Conservation (phyloP, 306 rosid genomes). For the Carpinus viminea region DNA sequence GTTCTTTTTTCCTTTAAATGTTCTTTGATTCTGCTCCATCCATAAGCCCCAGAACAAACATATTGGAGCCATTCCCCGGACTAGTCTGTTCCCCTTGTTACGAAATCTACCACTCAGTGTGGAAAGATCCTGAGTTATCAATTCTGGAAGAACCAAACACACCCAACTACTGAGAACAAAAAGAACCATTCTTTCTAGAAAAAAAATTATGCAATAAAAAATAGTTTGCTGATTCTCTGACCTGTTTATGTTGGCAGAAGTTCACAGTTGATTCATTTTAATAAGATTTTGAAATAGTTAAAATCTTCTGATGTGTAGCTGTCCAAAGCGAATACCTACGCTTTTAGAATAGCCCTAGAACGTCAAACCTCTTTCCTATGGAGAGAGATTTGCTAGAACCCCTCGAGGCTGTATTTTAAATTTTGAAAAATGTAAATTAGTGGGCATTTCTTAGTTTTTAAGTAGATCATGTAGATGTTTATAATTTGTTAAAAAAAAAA, state of each 20-base stretch:
- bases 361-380: neutral
- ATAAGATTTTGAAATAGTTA: neutral
- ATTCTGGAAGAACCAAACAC: neutral
- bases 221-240: neutral
- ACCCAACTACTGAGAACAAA: neutral
- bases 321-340: neutral
- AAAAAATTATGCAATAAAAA: neutral
- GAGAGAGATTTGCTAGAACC: neutral
- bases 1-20: too few relatives aligned
- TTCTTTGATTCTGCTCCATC: too few relatives aligned
- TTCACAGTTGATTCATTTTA: neutral
- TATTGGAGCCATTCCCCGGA: too few relatives aligned
- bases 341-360: neutral
- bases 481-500: too few relatives aligned
- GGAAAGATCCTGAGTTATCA: too few relatives aligned
- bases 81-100: too few relatives aligned
- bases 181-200: neutral
- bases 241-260: neutral
- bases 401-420: neutral
- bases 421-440: neutral
- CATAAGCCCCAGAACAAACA: too few relatives aligned
- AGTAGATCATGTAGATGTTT: too few relatives aligned
- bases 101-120: too few relatives aligned
- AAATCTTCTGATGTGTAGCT: neutral
- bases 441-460: neutral